Base-by-base conservation (phyloP, 805 yeast species). In the Brettanomyces naardenensis region DNA sequence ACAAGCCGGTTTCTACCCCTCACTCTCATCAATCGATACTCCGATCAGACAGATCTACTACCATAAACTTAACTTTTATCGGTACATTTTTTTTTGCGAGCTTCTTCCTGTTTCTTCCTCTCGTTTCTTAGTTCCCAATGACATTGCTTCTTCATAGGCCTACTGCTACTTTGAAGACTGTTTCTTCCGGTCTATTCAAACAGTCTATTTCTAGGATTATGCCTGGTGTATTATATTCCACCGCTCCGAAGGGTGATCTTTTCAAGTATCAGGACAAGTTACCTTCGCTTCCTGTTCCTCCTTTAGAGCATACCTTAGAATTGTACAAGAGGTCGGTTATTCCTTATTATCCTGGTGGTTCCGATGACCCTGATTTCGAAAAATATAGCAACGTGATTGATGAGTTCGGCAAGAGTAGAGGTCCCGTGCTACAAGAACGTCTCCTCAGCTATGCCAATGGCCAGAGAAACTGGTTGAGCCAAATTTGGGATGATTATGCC, bases 401-500 rank as follows among this genome's bases (percentile, higher is more conserved):
- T 36, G 84, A 80, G 41, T 88, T 90, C 49, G 61, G 74, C 27
- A 57, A 61, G 21, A 63, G 78, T 20, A 25, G 30, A 6, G 87
- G 86, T 6, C 65, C 66, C 32, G 87, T 92, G 14, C 71, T 90
- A 44, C 97, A 90, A 56, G 46, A 66, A 40, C 71, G 89, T 43
- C 69, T 90, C 37, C 53, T 59, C 27, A 64, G 69, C 19, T 75
- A 76, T 47, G 80, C 90, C 21, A 49, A 62, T 22, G 62, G 53
- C 38, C 66, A 63, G 40, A 80, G 87, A 55, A 90, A 90, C 60
- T 90, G 98, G 98, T 69, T 90, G 52, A 74, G 83, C 33, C 80
- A 75, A 43, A 87, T 81, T 71, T 90, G 98, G 98, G 95, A 90
- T 59, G 82, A 84, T 51, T 85, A 83, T 48, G 95, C 96, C 17